Evolutionary conservation across 345 rosid species (phyloP).

Genomic region (Eucalyptus tenuipes): DNA sequence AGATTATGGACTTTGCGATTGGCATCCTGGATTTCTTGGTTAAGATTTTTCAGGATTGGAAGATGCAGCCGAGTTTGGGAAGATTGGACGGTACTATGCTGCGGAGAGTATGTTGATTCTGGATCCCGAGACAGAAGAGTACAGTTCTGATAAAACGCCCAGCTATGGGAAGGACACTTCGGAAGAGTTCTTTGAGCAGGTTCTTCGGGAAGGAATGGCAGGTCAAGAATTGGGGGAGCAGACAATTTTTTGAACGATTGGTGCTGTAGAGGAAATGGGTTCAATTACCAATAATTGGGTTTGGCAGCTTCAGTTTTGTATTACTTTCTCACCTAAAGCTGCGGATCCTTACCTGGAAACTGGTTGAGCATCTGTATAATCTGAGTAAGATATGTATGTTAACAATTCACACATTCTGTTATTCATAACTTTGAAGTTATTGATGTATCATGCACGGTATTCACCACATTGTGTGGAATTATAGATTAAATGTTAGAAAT

Average conservation of each 20-base stretch:
- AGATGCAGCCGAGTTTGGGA: slow-evolving; percentile 96
- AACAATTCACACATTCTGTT: background rate
- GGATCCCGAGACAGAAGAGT: slow-evolving; percentile 79
- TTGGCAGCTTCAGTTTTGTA: background rate
- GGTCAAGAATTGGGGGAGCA: slow-evolving; percentile 97
- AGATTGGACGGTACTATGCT: slow-evolving; percentile 89
- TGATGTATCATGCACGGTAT: background rate
- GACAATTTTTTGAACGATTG: slow-evolving; percentile 32
- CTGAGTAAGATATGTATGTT: background rate
- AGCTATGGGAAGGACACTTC: slow-evolving; percentile 75
- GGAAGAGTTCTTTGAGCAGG: slow-evolving; percentile 71
- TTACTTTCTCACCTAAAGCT: background rate
- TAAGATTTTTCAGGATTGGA: slow-evolving; percentile 57
- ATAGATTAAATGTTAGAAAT: background rate
- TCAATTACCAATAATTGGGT: background rate
- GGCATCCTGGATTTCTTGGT: slow-evolving; percentile 56
- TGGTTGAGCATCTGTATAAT: background rate
- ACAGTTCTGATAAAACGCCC: slow-evolving; percentile 77
- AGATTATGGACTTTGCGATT: slow-evolving; percentile 82
- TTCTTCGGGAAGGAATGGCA: slow-evolving; percentile 78
- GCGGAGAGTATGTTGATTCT: slow-evolving; percentile 88
- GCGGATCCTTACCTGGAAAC: background rate
- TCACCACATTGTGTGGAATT: fast-evolving
- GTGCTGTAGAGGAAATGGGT: background rate
- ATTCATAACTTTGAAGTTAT: background rate